Conservation (phyloP, 768 basidiomycete genomes). For the Ramaria rubella region DNA sequence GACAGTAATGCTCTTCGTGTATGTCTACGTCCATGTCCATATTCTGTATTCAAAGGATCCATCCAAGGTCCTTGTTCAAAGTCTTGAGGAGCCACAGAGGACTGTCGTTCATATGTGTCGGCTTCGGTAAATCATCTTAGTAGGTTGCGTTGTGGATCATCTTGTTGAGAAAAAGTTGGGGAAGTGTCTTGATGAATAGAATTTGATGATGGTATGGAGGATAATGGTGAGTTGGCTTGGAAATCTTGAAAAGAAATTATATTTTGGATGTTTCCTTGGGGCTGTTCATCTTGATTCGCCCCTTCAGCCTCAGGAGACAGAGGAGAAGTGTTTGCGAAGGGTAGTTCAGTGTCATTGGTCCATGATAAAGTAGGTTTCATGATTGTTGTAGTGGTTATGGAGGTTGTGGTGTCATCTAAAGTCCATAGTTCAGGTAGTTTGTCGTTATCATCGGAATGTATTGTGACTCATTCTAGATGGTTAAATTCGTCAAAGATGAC, state of each 20-base stretch:
- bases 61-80: neutral
- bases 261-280: neutral
- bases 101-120: neutral
- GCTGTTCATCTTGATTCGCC: neutral
- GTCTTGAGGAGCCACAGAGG: neutral
- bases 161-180: neutral
- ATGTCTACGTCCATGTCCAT: neutral
- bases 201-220: neutral
- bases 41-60: neutral
- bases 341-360: slow-evolving; percentile 4
- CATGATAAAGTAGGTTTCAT: slow-evolving; percentile 1
- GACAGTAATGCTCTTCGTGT: neutral
- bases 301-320: neutral
- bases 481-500: neutral
- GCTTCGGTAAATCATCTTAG: neutral
- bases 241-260: neutral
- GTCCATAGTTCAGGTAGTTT: neutral
- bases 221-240: neutral
- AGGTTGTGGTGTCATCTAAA: neutral
- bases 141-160: neutral
- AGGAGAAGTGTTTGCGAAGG: neutral
- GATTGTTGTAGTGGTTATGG: neutral
- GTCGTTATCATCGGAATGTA: neutral
- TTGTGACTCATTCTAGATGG: neutral
- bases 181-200: neutral